Percentiles rank a stretch among this genome's conserved stretches.
Conservation (phyloP, 2,329 filamentous ascomycete species). For the Thermomyces lanuginosus region DNA sequence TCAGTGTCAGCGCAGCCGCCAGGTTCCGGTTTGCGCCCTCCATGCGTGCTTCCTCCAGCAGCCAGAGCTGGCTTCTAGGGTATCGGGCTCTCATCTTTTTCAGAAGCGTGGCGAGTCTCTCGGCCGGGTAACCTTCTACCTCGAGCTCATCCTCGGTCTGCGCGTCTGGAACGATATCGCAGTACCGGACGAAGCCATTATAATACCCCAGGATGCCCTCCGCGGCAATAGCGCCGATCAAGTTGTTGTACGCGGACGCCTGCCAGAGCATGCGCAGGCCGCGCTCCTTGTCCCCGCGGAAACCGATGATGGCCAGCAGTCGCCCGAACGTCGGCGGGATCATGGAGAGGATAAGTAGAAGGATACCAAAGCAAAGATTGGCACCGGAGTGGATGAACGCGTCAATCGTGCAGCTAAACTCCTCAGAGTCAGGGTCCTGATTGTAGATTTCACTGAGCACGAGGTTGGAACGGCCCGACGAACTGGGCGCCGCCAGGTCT, state of each 20-base stretch:
- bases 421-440: conserved; percentile 41
- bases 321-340: conserved; percentile 81
- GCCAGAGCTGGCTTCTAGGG: conserved; percentile 70
- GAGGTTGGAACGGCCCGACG: conserved; percentile 11
- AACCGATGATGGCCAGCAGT: conserved; percentile 75
- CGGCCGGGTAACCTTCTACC: conserved; percentile 54
- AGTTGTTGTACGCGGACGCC: conserved; percentile 66
- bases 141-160: conserved; percentile 33
- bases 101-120: conserved; percentile 51
- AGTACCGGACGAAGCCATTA: conserved; percentile 69
- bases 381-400: conserved; percentile 77
- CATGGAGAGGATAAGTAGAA: conserved; percentile 78
- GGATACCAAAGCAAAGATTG: conserved; percentile 75
- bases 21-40: conserved; percentile 51
- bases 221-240: conserved; percentile 82
- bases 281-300: conserved; percentile 69
- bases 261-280: conserved; percentile 82
- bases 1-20: conserved; percentile 48
- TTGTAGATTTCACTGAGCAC: conserved; percentile 18
- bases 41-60: conserved; percentile 72
- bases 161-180: conserved; percentile 61
- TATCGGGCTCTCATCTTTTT: conserved; percentile 60
- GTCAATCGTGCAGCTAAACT: conserved; percentile 62
- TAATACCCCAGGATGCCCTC: conserved; percentile 73
- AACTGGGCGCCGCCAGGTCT: conserved; percentile 7